Evolutionary conservation across 306 rosid species (phyloP).

Genomic region (Delonix regia): DNA sequence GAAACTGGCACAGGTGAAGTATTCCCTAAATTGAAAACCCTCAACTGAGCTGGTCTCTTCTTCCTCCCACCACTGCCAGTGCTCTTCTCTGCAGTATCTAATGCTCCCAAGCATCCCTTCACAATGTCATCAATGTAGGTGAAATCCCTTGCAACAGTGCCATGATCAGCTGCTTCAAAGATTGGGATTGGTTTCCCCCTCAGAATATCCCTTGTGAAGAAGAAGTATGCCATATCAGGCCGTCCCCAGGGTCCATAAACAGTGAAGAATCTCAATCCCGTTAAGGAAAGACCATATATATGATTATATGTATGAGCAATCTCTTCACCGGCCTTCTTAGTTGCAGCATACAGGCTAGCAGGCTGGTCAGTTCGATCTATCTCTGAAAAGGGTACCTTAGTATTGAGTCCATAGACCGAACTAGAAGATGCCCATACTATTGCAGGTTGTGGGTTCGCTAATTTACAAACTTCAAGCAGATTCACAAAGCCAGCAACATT

Average conservation of each 20-base stretch:
- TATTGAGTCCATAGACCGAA: constrained; percentile 92
- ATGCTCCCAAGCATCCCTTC: constrained; percentile 84
- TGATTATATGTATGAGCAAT: constrained; percentile 96
- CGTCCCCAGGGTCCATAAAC: constrained; percentile 99
- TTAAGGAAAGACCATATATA: constrained; percentile 87
- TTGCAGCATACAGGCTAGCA: constrained; percentile 94
- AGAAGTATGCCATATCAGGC: constrained; percentile 98
- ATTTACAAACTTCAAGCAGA: constrained; percentile 86
- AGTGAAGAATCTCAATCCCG: constrained; percentile 89
- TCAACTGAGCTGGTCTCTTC: constrained; percentile 82
- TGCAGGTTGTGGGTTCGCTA: constrained; percentile 87
- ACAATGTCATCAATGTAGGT: constrained; percentile 98
- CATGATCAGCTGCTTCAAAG: constrained; percentile 85
- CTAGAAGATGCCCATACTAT: constrained; percentile 98
- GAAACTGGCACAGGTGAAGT: constrained; percentile 90
- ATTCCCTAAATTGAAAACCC: constrained; percentile 94
- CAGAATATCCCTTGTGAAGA: constrained; percentile 86
- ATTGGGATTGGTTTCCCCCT: constrained; percentile 79
- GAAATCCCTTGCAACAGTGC: constrained; percentile 92
- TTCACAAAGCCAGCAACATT: constrained; percentile 93
- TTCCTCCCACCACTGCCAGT: constrained; percentile 98
- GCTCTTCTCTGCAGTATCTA: constrained; percentile 96
- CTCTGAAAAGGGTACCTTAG: constrained; percentile 94
- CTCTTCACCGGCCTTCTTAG: constrained; percentile 98
- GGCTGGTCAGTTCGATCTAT: constrained; percentile 89